Evolutionary conservation across 345 rosid genomes (phyloP).

Genomic region (Sonneratia caseolaris): DNA sequence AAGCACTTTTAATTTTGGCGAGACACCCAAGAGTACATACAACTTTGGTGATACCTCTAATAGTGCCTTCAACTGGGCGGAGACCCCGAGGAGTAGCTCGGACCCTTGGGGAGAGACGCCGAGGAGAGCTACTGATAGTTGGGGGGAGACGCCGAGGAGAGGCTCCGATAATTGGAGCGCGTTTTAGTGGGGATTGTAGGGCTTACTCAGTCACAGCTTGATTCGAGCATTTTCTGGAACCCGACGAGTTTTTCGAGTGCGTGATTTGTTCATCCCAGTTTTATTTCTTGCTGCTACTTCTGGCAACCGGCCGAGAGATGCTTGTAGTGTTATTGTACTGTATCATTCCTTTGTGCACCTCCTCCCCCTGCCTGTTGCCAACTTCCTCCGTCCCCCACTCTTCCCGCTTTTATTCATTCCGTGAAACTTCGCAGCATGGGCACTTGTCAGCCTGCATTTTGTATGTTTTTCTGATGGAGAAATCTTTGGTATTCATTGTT

Average conservation of each 20-base stretch:
- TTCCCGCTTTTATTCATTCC: not conserved
- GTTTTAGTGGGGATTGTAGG: conserved; percentile 26
- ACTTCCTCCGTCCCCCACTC: not conserved
- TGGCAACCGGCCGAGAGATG: not conserved
- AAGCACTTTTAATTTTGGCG: conserved; percentile 37
- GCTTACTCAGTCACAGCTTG: not conserved
- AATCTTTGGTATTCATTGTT: too few species aligned
- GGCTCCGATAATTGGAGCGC: conserved; percentile 60
- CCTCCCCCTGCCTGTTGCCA: not conserved
- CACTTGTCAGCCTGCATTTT: not conserved
- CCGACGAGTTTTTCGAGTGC: not conserved
- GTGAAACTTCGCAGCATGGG: not conserved
- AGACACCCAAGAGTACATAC: conserved; percentile 2
- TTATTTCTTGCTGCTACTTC: not conserved
- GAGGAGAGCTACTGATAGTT: conserved; percentile 32
- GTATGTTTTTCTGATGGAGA: not conserved
- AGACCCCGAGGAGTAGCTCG: conserved; percentile 1
- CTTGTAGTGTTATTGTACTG: not conserved
- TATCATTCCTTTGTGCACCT: not conserved
- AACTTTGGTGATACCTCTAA: conserved; percentile 27
- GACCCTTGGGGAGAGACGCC: not conserved
- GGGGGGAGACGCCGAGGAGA: conserved; percentile 5
- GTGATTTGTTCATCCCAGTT: not conserved
- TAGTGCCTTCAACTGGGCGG: conserved; percentile 36
- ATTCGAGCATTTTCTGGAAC: not conserved